phyloP scores from a whole-genome alignment of 2,329 filamentous ascomycete species.

The Fusarium palustre region DNA sequence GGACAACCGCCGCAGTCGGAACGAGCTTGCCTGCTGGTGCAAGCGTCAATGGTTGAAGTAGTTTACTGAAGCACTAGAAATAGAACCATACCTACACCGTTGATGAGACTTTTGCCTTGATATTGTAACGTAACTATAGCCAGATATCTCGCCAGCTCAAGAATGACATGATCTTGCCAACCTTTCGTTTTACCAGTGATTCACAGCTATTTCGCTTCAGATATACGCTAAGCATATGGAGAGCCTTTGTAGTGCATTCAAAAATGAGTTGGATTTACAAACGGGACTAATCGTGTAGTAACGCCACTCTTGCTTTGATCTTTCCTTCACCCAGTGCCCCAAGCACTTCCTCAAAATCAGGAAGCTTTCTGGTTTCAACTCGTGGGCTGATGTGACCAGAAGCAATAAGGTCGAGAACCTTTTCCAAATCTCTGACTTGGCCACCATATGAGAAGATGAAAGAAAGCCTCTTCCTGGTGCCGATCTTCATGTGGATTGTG shows the following conservation, averaged over 20 bases:
- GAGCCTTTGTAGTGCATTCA: not conserved
- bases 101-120: not conserved
- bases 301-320: conserved; percentile 14
- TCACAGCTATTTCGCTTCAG: not conserved
- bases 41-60: conserved; percentile 44
- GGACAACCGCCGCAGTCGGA: conserved; percentile 49
- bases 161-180: too few species aligned
- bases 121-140: not conserved
- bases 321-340: conserved; percentile 9
- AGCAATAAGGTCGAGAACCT: conserved; percentile 45
- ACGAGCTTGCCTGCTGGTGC: conserved; percentile 40
- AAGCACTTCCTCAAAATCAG: conserved; percentile 29
- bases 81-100: not conserved
- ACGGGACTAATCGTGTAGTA: conserved; percentile 17
- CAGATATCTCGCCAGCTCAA: not conserved
- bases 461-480: conserved; percentile 56
- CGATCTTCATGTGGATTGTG: conserved; percentile 58
- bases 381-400: conserved; percentile 20
- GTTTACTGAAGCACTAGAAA: not conserved
- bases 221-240: not conserved
- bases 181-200: not conserved
- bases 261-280: not conserved
- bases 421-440: conserved; percentile 53
- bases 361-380: conserved; percentile 27
- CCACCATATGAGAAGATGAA: conserved; percentile 59